Base-by-base conservation (phyloP, 352 stramenopile species). In the Phytophthora cryptogea region DNA sequence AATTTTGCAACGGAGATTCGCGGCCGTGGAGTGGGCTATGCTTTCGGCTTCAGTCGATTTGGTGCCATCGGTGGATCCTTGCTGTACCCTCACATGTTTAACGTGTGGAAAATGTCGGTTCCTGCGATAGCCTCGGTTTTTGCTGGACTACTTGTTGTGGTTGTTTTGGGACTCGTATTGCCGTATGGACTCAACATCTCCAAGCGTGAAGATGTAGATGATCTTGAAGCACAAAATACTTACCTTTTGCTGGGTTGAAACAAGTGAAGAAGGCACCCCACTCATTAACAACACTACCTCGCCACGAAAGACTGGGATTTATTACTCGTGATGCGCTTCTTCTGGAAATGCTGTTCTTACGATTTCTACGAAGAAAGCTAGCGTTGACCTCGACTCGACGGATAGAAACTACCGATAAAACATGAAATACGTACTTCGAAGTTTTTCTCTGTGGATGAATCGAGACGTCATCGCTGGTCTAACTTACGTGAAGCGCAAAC, bases 41-140 rank as follows among this genome's bases (percentile, higher is more conserved):
- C 60, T 9, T 39, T 77, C 35, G 60, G 59, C 16, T 42, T 62
- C 13, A 65, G 68, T 55, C 53, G 68, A 11, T 41, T 63, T 35
- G 68, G 51, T 33, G 52, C 48, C 6, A 49, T 74, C n/a, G 52
- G 51, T 13, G 64, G 63, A n/a, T 54, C 47, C 1, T 70, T 62
- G 32, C 44, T 77, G 30, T 74, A 58, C 23, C 64, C 68, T 10
- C 55, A 64, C 13, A 73, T 77, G 64, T 74, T 68, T 41, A 72
- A 77, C 45, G 59, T 70, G 32, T 77, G 64, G 68, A 46, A 66
- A 14, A 11, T 73, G 43, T 73, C 68, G 5, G 51, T 76, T 16
- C 26, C 61, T 23, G 17, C 32, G 11, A 17, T 71, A 27, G 40
- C 37, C 31, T 71, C 45, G 56, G 31, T 66, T 23, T 75, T 77